These are phyloP conservation scores for Lachancea lanzarotensis DNA, from an alignment of 805 yeast species.

Conservation along the genomic window DNA sequence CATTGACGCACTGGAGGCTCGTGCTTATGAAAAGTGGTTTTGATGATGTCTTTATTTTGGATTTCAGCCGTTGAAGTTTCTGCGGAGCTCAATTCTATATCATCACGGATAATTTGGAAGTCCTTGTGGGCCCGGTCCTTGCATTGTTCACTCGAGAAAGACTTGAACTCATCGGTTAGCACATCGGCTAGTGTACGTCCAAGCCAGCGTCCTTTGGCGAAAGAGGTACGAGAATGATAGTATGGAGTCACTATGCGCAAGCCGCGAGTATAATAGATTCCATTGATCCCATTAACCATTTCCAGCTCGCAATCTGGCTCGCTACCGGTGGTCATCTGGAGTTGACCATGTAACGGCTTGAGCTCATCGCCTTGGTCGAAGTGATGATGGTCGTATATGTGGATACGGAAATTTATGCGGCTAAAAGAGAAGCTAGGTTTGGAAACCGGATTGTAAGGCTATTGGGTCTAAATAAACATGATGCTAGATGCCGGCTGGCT, in stretches of 20 bases:
- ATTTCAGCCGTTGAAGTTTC: conserved; percentile 15
- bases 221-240: conserved; percentile 31
- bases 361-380: conserved; percentile 5
- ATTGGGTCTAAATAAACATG: no score
- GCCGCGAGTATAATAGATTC: conserved; percentile 28
- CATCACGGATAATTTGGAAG: conserved; percentile 19
- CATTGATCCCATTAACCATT: conserved; percentile 17
- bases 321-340: not conserved
- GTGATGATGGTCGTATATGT: no score
- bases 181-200: conserved; percentile 35
- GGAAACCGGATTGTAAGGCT: no score
- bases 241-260: conserved; percentile 39
- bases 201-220: conserved; percentile 43
- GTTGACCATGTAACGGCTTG: not conserved
- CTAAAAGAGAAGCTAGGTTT: no score
- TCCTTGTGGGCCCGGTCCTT: conserved; percentile 16
- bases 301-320: not conserved
- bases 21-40: conserved; percentile 56
- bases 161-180: conserved; percentile 35
- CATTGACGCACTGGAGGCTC: conserved; percentile 71
- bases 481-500: no score
- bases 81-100: conserved; percentile 10
- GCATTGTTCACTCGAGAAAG: conserved; percentile 18
- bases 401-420: no score
- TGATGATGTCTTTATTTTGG: conserved; percentile 24